phyloP scores from a whole-genome alignment of 495 filamentous ascomycete species.

The Filosporella fistucella region DNA sequence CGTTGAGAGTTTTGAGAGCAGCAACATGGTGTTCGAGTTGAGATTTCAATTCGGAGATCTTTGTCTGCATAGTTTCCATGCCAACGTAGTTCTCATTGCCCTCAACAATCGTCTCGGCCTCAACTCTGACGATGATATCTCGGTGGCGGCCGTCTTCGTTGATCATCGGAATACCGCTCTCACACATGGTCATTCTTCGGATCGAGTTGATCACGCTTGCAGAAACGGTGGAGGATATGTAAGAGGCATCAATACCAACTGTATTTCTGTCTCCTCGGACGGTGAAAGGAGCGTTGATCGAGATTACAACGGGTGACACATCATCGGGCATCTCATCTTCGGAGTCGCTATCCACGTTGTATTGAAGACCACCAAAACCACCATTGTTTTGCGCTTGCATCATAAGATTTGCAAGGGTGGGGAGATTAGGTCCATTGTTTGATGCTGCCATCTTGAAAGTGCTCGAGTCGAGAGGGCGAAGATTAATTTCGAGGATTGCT shows the following conservation, averaged over 20 bases:
- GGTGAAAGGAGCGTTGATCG: slow-evolving; percentile 19
- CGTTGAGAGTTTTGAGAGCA: no score
- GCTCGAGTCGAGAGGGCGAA: no score
- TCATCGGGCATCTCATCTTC: not conserved
- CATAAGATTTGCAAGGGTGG: no score
- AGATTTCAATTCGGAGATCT: not conserved
- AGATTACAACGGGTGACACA: slow-evolving; percentile 17
- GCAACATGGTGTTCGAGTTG: no score
- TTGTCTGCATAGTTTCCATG: slow-evolving; percentile 1
- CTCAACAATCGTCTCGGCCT: slow-evolving; percentile 19
- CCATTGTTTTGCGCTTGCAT: not conserved
- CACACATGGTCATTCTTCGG: slow-evolving; percentile 14
- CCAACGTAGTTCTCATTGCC: slow-evolving; percentile 23
- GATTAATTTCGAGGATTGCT: no score
- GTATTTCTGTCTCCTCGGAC: slow-evolving; percentile 24
- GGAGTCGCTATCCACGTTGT: slow-evolving; percentile 1
- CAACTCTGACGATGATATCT: slow-evolving; percentile 20
- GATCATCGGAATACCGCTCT: slow-evolving; percentile 24
- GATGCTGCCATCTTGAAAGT: no score
- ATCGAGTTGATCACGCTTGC: slow-evolving; percentile 18
- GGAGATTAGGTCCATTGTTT: no score
- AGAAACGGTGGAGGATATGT: slow-evolving; percentile 12
- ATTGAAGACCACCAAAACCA: not conserved
- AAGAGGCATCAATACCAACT: slow-evolving; percentile 10
- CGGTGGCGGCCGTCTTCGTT: slow-evolving; percentile 25